A percentile compares a stretch with the other conserved stretches of the same genome.
Conservation (phyloP, 139 green algal genomes). For the Picochlorum sp. region DNA sequence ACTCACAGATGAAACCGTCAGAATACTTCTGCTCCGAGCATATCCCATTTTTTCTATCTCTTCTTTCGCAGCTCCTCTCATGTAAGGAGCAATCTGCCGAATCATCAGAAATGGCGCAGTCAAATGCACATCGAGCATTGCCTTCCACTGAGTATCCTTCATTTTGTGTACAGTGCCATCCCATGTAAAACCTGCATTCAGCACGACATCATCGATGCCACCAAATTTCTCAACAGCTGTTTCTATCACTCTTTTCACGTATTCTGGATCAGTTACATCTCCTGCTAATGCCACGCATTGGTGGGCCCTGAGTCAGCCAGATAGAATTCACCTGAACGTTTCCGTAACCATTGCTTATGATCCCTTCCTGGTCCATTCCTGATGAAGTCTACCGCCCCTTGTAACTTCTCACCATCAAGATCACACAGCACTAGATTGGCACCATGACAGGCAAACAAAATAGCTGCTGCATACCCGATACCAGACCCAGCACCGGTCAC, state of each 20-base stretch:
- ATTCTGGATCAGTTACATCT: slow-evolving; percentile 60
- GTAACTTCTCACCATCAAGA: slow-evolving; percentile 48
- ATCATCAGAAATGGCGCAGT: slow-evolving; percentile 75
- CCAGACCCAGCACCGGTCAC: slow-evolving; percentile 72
- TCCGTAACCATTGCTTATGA: background rate
- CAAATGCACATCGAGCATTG: slow-evolving; percentile 72
- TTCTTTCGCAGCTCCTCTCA: slow-evolving; percentile 64
- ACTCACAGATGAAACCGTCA: slow-evolving; percentile 73
- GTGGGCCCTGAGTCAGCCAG: background rate
- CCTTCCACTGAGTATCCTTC: slow-evolving; percentile 62
- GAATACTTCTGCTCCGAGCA: slow-evolving; percentile 49
- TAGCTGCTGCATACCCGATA: slow-evolving; percentile 59
- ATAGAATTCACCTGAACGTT: slow-evolving; percentile 8
- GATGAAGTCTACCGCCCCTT: slow-evolving; percentile 41
- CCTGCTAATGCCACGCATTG: slow-evolving; percentile 35
- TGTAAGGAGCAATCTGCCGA: slow-evolving; percentile 45
- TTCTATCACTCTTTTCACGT: slow-evolving; percentile 35
- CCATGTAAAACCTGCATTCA: slow-evolving; percentile 83
- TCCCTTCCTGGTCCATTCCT: slow-evolving; percentile 11
- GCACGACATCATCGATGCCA: slow-evolving; percentile 52
- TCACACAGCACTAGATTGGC: slow-evolving; percentile 61
- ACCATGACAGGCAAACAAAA: slow-evolving; percentile 58
- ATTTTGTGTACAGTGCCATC: slow-evolving; percentile 82
- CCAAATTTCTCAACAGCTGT: slow-evolving; percentile 48
- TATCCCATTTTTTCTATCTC: slow-evolving; percentile 39